Percentiles rank a stretch among this genome's conserved stretches.
phyloP scores from a whole-genome alignment of 352 stramenopile species.

The Pythium sukuiense region DNA sequence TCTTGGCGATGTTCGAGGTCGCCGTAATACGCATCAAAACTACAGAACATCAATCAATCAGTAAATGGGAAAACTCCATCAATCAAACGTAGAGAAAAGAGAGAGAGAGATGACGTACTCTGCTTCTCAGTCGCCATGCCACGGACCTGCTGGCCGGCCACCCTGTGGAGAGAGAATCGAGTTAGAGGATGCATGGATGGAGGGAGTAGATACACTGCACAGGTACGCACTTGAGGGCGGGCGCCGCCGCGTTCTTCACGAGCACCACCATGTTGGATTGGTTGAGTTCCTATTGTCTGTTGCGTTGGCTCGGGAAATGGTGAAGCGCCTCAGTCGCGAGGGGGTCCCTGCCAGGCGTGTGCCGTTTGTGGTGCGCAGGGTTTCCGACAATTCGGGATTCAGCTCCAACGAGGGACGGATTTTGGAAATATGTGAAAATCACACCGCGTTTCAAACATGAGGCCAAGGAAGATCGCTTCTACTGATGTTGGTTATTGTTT shows the following conservation, averaged over 20 bases:
- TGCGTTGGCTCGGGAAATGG: conserved; percentile 25
- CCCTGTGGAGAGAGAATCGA: conserved; percentile 34
- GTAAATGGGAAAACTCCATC: background rate
- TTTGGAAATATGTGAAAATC: conserved; percentile 5
- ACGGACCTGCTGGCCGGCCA: conserved; percentile 76
- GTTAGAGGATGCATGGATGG: background rate
- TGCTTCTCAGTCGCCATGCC: conserved; percentile 99
- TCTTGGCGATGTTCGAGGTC: conserved; percentile 99
- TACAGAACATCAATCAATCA: conserved; percentile 13
- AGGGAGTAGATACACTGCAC: background rate
- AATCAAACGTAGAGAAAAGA: background rate
- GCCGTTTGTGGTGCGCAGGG: conserved; percentile 27
- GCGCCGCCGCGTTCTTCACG: conserved; percentile 29
- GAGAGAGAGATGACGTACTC: conserved; percentile 56
- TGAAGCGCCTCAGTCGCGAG: background rate
- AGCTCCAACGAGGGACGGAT: conserved; percentile 4
- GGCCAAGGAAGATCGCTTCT: background rate
- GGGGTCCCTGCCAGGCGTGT: conserved; percentile 6
- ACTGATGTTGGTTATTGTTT: background rate
- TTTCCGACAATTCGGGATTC: conserved; percentile 7
- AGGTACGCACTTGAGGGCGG: conserved; percentile 33
- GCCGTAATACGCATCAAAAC: conserved; percentile 96
- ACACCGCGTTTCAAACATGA: background rate
- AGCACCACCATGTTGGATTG: conserved; percentile 32
- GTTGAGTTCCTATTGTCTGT: conserved; percentile 17